Evolutionary conservation across 345 rosid species (phyloP).

Genomic region (Eucalyptus polybractea): DNA sequence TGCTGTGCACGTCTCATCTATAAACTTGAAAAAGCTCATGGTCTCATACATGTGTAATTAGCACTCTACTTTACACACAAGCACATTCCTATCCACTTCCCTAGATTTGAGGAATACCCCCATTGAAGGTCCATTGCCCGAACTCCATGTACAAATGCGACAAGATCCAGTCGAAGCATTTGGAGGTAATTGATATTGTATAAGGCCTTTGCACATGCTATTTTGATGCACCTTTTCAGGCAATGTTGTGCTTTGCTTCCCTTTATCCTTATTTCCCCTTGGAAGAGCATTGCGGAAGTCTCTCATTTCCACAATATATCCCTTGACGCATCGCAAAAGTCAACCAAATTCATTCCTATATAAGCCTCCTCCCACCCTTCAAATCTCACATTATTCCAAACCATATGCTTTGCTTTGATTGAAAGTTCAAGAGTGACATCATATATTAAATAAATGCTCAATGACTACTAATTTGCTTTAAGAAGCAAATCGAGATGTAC

Average conservation of each 20-base stretch:
- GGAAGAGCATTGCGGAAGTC: not conserved
- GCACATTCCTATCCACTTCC: not conserved
- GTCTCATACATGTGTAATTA: not conserved
- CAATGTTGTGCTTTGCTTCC: not conserved
- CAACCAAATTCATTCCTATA: not conserved
- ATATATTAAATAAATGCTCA: not conserved
- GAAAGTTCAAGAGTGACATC: not conserved
- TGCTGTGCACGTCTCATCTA: not conserved
- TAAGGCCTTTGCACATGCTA: not conserved
- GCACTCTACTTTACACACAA: not conserved
- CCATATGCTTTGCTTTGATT: not conserved
- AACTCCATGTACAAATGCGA: not conserved
- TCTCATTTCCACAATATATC: not conserved
- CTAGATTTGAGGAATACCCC: not conserved
- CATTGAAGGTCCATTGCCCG: not conserved
- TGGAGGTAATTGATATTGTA: not conserved
- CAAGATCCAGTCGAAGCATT: not conserved
- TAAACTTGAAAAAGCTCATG: not conserved
- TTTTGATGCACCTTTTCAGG: not conserved
- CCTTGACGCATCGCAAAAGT: not conserved
- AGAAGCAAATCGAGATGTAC: not conserved
- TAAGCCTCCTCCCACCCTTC: not conserved
- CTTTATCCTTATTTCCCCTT: not conserved
- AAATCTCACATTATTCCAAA: not conserved
- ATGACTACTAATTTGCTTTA: not conserved